Percentiles rank a stretch among this genome's conserved stretches.
These are phyloP conservation scores for Boletus sp. DNA, from an alignment of 1,284 basidiomycete genomes.

Conservation along the genomic window DNA sequence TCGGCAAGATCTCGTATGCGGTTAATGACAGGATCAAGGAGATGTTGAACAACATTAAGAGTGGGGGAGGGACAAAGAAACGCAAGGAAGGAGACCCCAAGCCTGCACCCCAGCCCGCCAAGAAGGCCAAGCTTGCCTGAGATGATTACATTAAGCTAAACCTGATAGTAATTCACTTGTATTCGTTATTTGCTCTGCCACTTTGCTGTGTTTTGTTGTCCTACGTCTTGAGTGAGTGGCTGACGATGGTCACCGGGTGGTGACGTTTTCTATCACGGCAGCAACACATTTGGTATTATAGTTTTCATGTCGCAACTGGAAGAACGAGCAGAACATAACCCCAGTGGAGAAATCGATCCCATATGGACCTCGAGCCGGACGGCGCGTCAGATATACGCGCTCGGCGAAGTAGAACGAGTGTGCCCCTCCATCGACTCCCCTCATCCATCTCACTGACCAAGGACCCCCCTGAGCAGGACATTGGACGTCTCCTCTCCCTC, in stretches of 20 bases:
- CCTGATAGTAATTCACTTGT: slow-evolving; percentile 39
- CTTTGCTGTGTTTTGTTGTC: slow-evolving; percentile 38
- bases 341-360: slow-evolving; percentile 56
- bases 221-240: not conserved
- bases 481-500: slow-evolving; percentile 69
- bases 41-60: slow-evolving; percentile 52
- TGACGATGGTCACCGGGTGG: not conserved
- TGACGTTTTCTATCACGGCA: not conserved
- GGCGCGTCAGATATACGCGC: slow-evolving; percentile 76
- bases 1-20: slow-evolving; percentile 62
- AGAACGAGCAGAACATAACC: slow-evolving; percentile 15
- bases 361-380: slow-evolving; percentile 82
- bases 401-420: slow-evolving; percentile 83
- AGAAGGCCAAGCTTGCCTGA: slow-evolving; percentile 64
- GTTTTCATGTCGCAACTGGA: slow-evolving; percentile 28
- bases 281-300: not conserved
- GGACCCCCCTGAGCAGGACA: slow-evolving; percentile 53
- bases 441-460: not conserved
- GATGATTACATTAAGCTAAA: slow-evolving; percentile 31
- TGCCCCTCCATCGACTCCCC: slow-evolving; percentile 10
- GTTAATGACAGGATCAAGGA: slow-evolving; percentile 57
- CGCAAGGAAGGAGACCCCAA: slow-evolving; percentile 65
- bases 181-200: slow-evolving; percentile 35
- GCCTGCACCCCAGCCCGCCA: slow-evolving; percentile 62
- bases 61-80: slow-evolving; percentile 54